These are phyloP conservation scores for Acarospora socialis DNA, from an alignment of 2,329 filamentous ascomycete genomes.

Conservation along the genomic window DNA sequence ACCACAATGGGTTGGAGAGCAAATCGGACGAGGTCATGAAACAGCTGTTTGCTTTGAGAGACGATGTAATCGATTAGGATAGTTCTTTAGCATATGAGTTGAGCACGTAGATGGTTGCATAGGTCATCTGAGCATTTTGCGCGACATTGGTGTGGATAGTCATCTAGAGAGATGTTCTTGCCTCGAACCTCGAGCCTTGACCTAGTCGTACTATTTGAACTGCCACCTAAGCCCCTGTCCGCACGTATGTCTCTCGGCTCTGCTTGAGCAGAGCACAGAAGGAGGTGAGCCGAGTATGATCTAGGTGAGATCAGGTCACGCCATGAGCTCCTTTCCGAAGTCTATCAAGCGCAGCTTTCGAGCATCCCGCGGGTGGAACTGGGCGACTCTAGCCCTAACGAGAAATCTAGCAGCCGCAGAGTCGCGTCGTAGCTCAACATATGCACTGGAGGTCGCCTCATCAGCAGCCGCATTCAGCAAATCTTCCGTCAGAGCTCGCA, in stretches of 20 bases:
- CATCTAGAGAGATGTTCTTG: too few relatives aligned
- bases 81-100: background rate
- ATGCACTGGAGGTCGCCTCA: constrained; percentile 27
- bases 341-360: constrained; percentile 37
- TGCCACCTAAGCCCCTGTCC: too few relatives aligned
- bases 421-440: constrained; percentile 35
- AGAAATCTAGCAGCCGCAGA: constrained; percentile 40
- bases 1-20: constrained; percentile 67
- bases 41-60: constrained; percentile 61
- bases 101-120: too few relatives aligned
- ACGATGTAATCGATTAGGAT: constrained; percentile 46
- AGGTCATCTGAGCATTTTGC: too few relatives aligned
- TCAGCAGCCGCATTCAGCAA: constrained; percentile 27
- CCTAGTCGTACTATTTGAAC: too few relatives aligned
- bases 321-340: constrained; percentile 36
- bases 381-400: constrained; percentile 40
- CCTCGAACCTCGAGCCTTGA: too few relatives aligned
- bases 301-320: too few relatives aligned
- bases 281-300: too few relatives aligned
- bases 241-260: too few relatives aligned
- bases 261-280: too few relatives aligned
- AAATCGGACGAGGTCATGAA: constrained; percentile 64
- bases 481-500: constrained; percentile 32
- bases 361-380: constrained; percentile 41
- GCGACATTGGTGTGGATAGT: too few relatives aligned